Conservation (phyloP, 805 yeast species). For the Jamesozyma rosinii region DNA sequence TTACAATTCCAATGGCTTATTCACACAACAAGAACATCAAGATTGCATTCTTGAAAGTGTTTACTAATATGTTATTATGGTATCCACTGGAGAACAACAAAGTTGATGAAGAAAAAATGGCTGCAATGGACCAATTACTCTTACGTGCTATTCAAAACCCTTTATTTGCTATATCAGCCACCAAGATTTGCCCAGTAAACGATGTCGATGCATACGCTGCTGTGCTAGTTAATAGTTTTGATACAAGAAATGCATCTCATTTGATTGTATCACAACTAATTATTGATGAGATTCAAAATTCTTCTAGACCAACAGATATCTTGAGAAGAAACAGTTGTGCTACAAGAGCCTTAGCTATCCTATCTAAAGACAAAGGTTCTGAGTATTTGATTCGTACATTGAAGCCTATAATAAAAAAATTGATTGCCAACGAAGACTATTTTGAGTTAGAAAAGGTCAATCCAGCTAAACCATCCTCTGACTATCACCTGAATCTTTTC, state of each 20-base stretch:
- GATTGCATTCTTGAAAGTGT: slow-evolving; percentile 67
- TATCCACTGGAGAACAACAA: slow-evolving; percentile 21
- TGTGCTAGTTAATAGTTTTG: slow-evolving; percentile 49
- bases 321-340: slow-evolving; percentile 76
- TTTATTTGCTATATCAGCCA: slow-evolving; percentile 42
- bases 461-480: slow-evolving; percentile 33
- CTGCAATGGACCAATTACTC: slow-evolving; percentile 27
- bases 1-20: slow-evolving; percentile 71
- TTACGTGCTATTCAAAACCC: slow-evolving; percentile 31
- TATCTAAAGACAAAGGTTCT: slow-evolving; percentile 58
- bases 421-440: slow-evolving; percentile 40
- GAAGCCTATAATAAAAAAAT: slow-evolving; percentile 46
- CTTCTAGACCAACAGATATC: slow-evolving; percentile 59
- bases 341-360: slow-evolving; percentile 63
- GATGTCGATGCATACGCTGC: slow-evolving; percentile 67
- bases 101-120: slow-evolving; percentile 22
- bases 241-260: slow-evolving; percentile 35
- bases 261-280: slow-evolving; percentile 47
- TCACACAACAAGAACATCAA: slow-evolving; percentile 58
- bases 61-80: slow-evolving; percentile 50
- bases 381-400: slow-evolving; percentile 47
- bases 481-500: slow-evolving; percentile 38
- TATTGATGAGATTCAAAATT: slow-evolving; percentile 50
- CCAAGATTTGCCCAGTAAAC: slow-evolving; percentile 52
- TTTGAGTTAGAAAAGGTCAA: slow-evolving; percentile 57